Evolutionary conservation across 768 basidiomycete genomes (phyloP), one percentile per base, ranked within the genome.

Genomic region (Calocybe indica): DNA sequence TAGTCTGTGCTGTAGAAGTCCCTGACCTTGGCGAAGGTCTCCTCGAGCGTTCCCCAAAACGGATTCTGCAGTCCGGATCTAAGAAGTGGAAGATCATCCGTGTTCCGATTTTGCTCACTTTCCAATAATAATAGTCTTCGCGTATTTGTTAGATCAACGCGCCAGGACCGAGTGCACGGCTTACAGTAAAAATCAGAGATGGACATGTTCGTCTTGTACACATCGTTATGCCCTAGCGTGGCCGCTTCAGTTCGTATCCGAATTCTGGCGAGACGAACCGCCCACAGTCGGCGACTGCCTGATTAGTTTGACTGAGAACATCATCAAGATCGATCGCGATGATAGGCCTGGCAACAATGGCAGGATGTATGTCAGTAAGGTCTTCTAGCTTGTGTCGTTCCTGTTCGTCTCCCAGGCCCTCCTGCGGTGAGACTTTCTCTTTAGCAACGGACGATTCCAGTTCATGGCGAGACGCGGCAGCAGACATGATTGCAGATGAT

Each of bases 71-170:
- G n/a, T 35, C 29, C 14, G 13, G 29, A 43, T 33, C 43, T 29
- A 14, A 15, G n/a, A 40, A 37, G 36, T 33, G n/a, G 7, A 38
- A 35, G 39, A 31, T 13, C 34, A 6, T 10, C 32, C 14, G 11
- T 1, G 36, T 40, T 12, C 11, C 45, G n/a, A 12, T 36, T 28
- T 15, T 31, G 34, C 22, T 9, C 39, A 77, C 85, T 73, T 83
- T 85, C 85, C 85, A 87, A 58, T 83, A 86, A 60, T 83, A 85
- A 54, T 85, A 85, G 58, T 87, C 80, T 82, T 12, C 13, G 13
- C 6, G n/a, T 37, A 5, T 10, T 38, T 7, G 7, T 42, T 7
- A 15, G 14, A 29, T 37, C 32, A 29, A 52, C 14, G 50, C 40
- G 30, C 30, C 11, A 15, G 9, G 6, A 12, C 33, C 14, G 7